These are phyloP conservation scores for Melocanna baccifera DNA, from an alignment of 176 grass and related monocot genomes.

Conservation along the genomic window DNA sequence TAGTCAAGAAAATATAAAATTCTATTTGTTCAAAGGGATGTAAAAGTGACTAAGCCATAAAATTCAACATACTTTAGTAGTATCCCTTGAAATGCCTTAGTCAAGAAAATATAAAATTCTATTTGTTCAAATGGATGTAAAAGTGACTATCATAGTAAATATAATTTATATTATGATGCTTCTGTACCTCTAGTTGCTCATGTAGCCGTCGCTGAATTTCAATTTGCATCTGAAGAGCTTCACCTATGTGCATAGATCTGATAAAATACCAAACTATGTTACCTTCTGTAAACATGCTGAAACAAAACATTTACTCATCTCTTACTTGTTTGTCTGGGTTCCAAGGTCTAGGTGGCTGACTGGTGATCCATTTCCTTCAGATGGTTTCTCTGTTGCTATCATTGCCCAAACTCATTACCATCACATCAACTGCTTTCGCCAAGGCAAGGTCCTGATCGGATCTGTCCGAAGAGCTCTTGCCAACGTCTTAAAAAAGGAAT, in stretches of 20 bases:
- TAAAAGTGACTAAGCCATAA: too few relatives aligned
- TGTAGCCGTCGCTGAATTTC: constrained; percentile 85
- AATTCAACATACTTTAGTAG: background rate
- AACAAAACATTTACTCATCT: constrained; percentile 24
- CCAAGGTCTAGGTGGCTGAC: constrained; percentile 45
- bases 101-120: background rate
- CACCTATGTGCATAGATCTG: constrained; percentile 88
- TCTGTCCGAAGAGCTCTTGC: too few relatives aligned
- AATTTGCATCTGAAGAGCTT: constrained; percentile 98
- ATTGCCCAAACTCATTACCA: too few relatives aligned
- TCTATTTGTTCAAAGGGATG: constrained; percentile 2
- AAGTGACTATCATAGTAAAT: background rate
- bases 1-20: background rate
- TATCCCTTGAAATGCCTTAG: background rate
- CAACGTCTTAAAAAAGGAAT: too few relatives aligned
- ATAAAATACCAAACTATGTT: constrained; percentile 38
- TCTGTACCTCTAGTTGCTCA: constrained; percentile 88
- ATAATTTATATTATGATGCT: constrained; percentile 1
- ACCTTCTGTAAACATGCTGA: constrained; percentile 27
- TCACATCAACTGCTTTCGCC: too few relatives aligned
- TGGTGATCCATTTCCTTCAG: constrained; percentile 57
- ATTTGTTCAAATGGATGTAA: constrained; percentile 13
- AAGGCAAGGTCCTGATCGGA: too few relatives aligned
- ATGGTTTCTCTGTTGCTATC: constrained; percentile 57
- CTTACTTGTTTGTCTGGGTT: constrained; percentile 85